Evolutionary conservation across 129 eudicot genomes (phyloP).

Genomic region (Heracleum sosnowskyi): DNA sequence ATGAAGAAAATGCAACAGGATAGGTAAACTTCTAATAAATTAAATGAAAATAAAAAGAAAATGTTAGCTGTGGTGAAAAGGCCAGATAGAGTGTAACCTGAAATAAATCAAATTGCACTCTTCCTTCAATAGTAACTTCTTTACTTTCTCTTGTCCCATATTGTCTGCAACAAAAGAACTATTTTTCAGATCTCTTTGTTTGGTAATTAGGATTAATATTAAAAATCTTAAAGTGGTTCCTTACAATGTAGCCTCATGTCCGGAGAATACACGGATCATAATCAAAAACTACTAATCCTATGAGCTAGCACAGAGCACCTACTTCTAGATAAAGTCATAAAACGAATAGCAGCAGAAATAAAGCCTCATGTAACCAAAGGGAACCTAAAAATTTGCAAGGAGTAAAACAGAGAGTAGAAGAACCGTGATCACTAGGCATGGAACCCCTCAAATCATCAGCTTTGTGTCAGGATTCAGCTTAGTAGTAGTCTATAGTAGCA

Average conservation of each 20-base stretch:
- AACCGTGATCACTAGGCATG: background rate
- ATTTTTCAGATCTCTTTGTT: background rate
- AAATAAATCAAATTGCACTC: constrained; percentile 96
- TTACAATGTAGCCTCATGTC: background rate
- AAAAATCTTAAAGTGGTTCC: background rate
- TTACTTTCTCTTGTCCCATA: constrained; percentile 91
- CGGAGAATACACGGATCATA: background rate
- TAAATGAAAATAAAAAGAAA: background rate
- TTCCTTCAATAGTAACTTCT: constrained; percentile 84
- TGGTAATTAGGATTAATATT: background rate
- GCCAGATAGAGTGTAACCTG: constrained; percentile 42
- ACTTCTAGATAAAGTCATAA: background rate
- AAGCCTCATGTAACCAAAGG: background rate
- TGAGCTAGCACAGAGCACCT: background rate
- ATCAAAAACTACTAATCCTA: background rate
- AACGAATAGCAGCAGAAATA: background rate
- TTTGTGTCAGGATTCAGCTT: too few relatives aligned
- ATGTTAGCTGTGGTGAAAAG: background rate
- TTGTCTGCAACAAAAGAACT: constrained; percentile 38
- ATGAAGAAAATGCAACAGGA: constrained; percentile 1
- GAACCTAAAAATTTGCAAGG: background rate
- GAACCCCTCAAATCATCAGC: background rate
- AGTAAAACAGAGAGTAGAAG: background rate
- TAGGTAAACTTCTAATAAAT: background rate
- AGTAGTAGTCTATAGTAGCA: too few relatives aligned